phyloP scores from a whole-genome alignment of 345 rosid genomes.

The Ailanthus altissimus region DNA sequence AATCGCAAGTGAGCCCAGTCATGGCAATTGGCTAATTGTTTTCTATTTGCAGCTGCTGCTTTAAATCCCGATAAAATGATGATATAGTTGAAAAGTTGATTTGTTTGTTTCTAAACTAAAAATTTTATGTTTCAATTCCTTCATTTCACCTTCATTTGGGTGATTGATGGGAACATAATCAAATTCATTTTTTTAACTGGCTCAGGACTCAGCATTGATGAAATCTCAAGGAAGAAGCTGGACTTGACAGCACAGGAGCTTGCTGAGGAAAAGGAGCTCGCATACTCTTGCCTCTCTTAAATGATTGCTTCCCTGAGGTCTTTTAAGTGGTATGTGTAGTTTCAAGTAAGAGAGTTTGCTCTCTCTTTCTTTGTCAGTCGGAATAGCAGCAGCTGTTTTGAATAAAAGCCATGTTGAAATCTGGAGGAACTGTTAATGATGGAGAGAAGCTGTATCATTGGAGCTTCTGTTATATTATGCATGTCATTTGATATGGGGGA shows the following conservation, averaged over 20 bases:
- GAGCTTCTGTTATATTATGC: not conserved
- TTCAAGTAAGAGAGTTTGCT: not conserved
- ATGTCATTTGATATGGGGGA: not conserved
- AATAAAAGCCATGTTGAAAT: slow-evolving; percentile 35
- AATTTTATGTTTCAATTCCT: too few relatives aligned
- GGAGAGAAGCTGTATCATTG: slow-evolving; percentile 20
- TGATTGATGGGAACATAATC: not conserved
- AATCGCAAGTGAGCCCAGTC: too few relatives aligned
- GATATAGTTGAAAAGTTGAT: too few relatives aligned
- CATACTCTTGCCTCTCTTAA: slow-evolving; percentile 92
- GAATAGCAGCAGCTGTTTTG: slow-evolving; percentile 27
- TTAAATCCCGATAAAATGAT: too few relatives aligned
- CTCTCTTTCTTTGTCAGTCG: not conserved
- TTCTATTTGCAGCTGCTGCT: too few relatives aligned
- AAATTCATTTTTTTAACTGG: not conserved
- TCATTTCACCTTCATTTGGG: not conserved
- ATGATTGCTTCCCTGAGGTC: not conserved
- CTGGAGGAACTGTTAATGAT: slow-evolving; percentile 12
- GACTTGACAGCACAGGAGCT: slow-evolving; percentile 88
- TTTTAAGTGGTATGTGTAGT: not conserved
- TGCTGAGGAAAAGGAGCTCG: slow-evolving; percentile 88
- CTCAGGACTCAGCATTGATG: slow-evolving; percentile 80
- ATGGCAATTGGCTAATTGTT: too few relatives aligned
- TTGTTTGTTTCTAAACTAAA: too few relatives aligned
- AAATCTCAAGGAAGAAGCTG: slow-evolving; percentile 92